Conservation (phyloP, 768 basidiomycete species). For the Mrakia hoshinonis region DNA sequence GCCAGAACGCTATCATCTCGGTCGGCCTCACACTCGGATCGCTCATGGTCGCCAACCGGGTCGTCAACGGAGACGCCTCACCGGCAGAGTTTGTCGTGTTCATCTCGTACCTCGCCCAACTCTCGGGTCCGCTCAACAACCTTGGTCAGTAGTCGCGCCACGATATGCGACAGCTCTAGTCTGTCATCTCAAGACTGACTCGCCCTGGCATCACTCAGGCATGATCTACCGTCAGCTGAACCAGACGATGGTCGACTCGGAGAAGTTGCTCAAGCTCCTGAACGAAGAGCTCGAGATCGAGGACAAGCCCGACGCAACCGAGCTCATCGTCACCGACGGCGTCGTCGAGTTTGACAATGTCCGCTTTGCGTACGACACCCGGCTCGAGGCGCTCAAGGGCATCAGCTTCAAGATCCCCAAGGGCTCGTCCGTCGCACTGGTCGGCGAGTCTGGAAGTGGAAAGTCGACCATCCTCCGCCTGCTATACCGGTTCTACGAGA, state of each 20-base stretch:
- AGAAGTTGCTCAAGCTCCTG: conserved; percentile 59
- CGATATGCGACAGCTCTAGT: too few species aligned
- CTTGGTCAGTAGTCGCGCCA: conserved; percentile 39
- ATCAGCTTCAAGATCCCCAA: conserved; percentile 83
- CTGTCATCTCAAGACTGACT: too few species aligned
- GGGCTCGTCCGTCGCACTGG: conserved; percentile 78
- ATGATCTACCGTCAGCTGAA: conserved; percentile 52
- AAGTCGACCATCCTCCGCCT: conserved; percentile 57
- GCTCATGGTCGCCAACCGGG: conserved; percentile 64
- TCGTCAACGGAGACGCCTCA: conserved; percentile 50
- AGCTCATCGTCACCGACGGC: conserved; percentile 62
- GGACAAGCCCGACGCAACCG: conserved; percentile 65
- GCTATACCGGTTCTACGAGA: conserved; percentile 86
- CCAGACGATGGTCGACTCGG: conserved; percentile 18
- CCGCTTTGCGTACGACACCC: conserved; percentile 64
- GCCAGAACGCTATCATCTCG: conserved; percentile 57
- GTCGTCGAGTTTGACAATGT: conserved; percentile 89
- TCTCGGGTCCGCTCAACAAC: conserved; percentile 65
- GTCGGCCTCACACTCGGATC: conserved; percentile 72
- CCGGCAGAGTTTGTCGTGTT: conserved; percentile 56
- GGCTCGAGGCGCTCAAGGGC: conserved; percentile 53
- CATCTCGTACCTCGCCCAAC: conserved; percentile 19
- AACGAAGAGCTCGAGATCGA: conserved; percentile 71
- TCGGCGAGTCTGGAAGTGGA: conserved; percentile 39
- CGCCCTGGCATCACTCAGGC: too few species aligned